Base-by-base conservation (phyloP, 768 basidiomycete genomes). In the Floccularia luteovirens region DNA sequence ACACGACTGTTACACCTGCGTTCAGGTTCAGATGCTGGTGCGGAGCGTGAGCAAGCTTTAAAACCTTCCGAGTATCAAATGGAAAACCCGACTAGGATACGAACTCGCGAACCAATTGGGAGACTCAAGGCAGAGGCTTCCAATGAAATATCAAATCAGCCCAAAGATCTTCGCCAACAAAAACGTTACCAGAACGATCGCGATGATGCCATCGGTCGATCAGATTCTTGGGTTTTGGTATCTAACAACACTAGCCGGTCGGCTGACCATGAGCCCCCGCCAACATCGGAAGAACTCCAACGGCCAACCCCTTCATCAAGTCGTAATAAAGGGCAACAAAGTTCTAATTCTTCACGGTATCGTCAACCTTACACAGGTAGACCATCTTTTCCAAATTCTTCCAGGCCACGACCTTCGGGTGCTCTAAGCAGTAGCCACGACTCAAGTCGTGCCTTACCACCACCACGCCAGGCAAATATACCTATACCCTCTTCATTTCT, bases 1-100 rank as follows among this genome's bases (percentile, higher is more conserved):
- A 42, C 51, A 37, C 47, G 60, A 44, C 46, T 55, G 20, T 49
- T 51, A 13, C 74, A 75, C 48, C 49, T 54, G 32, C 66, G 70
- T 43, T 61, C 72, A 11, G 67, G 67, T 20, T 77, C 77, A 2
- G 77, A 79, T 56, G 68, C 70, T 16, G 69, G 62, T 24, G 60
- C 60, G 27, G 73, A 79, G 31, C 63, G 71, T 21, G 75, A 78
- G 42, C 56, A 58, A 31, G 51, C 57, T 12, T 49, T 66, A 32
- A 67, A 60, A 41, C 49, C 58, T 17, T 51, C 62, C n/a, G 71
- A 76, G 46, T 59, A 58, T 39, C 55, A 57, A 19, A 32, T 54
- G 31, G 65, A 68, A 11, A 49, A 43, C 22, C 44, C 53, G 10
- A 44, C 47, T 24, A 58, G 52, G 44, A 64, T 59, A 35, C 55